phyloP scores from a whole-genome alignment of 2,329 filamentous ascomycete genomes.

The Plectosphaerella plurivora region DNA sequence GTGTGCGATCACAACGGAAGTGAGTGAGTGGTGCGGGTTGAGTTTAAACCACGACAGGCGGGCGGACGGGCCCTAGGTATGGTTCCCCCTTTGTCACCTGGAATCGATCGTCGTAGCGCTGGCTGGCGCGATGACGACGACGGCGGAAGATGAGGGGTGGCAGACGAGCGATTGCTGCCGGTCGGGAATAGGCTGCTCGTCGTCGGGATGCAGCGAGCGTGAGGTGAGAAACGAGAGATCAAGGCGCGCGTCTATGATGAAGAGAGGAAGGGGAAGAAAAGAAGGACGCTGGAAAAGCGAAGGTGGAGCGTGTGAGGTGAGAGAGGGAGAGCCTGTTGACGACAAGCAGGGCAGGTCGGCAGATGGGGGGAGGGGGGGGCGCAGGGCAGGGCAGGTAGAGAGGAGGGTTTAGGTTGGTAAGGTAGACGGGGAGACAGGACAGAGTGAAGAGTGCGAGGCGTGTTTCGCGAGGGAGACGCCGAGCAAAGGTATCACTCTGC shows the following conservation, averaged over 20 bases:
- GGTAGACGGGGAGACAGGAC: not conserved
- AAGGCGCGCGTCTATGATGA: not conserved
- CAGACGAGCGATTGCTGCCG: no score
- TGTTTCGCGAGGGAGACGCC: conserved; percentile 1
- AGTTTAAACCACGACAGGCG: not conserved
- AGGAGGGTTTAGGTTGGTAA: not conserved
- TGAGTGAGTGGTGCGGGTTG: not conserved
- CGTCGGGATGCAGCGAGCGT: no score
- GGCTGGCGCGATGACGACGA: no score
- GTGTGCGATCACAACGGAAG: not conserved
- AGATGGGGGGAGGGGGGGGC: not conserved
- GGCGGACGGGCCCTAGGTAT: no score
- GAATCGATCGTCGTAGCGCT: no score
- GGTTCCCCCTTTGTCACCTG: no score
- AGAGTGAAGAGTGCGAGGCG: not conserved
- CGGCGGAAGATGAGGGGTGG: no score
- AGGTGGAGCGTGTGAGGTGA: not conserved
- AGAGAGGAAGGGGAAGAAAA: not conserved
- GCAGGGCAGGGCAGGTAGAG: no score
- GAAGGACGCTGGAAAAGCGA: conserved; percentile 2
- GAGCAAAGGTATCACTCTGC: not conserved
- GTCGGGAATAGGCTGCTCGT: no score
- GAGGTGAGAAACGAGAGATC: no score
- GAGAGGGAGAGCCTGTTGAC: not conserved
- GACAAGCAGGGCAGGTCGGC: not conserved